Base-by-base conservation (phyloP, 2,329 filamentous ascomycete genomes). In the Thelonectria rubi region DNA sequence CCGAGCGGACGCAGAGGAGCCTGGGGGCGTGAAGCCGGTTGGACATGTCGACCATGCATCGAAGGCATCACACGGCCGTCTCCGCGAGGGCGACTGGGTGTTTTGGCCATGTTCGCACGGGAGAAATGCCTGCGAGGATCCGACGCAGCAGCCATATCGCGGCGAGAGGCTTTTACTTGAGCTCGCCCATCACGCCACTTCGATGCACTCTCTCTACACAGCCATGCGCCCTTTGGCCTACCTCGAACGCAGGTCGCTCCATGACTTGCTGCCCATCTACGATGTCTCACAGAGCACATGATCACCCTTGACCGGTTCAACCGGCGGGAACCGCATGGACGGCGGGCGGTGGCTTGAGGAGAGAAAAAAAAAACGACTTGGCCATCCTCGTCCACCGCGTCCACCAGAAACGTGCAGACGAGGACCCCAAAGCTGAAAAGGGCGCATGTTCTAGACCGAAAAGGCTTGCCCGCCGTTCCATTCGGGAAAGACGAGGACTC, bases 171-270 rank as follows among this genome's bases (percentile, higher is more conserved):
- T 49, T 58, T 51, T 43, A 50, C 42, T 18, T 60, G 51, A 18
- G 57, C 53, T 47, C 57, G 40, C 52, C 56, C 32, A 61, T 71
- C 67, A 71, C 55, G 56, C 60, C 66, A 70, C 67, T 63, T 52
- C 55, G 62, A 66, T 70, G 66, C 66, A 65, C 51, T 46, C 55
- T 45, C 26, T 43, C 47, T 37, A 40, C 60, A 32, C 55, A 57
- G 26, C 56, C 56, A 57, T 58, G 63, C 64, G 60, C 53, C 55
- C 57, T 58, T 43, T 15, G 55, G 49, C 34, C 47, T 45, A 21
- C 17, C 15, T 42, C 11, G 2, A 42, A 30, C 12, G 32, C 32
- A 34, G 51, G 47, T 39, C 10, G 18, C 7, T 14, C 11, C 9
- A 26, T 37, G 59, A 67, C 67, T 69, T 61, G 66, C 53, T 64